Conservation (phyloP, 1,284 basidiomycete species). For the Calocybe gambosa region DNA sequence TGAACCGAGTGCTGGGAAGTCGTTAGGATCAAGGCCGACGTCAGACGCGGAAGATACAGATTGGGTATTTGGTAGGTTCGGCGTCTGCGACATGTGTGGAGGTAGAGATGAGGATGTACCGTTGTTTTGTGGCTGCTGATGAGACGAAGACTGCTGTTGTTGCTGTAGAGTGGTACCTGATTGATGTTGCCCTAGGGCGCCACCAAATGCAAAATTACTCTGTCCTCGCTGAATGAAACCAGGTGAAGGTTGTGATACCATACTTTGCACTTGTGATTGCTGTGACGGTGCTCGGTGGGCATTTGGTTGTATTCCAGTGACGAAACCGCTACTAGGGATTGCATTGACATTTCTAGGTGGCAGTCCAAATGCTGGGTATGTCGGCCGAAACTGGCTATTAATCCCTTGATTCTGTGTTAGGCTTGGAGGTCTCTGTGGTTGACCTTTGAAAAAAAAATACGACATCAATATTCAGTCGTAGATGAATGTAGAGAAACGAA, state of each 20-base stretch:
- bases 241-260: conserved; percentile 58
- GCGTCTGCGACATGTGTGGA: conserved; percentile 48
- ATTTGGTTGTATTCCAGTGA: conserved; percentile 48
- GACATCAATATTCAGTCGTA: conserved; percentile 19
- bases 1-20: conserved; percentile 79
- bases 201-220: conserved; percentile 51
- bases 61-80: conserved; percentile 43
- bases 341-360: conserved; percentile 54
- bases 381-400: conserved; percentile 56
- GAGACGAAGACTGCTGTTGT: conserved; percentile 27
- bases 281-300: conserved; percentile 50
- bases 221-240: conserved; percentile 56
- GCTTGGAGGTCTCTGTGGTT: conserved; percentile 72
- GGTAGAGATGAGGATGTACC: conserved; percentile 44
- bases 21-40: conserved; percentile 76
- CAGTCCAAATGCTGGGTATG: conserved; percentile 57
- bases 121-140: conserved; percentile 38
- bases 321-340: conserved; percentile 41
- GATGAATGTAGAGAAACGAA: conserved; percentile 18
- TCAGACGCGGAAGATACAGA: conserved; percentile 63
- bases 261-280: conserved; percentile 41
- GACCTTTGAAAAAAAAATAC: conserved; percentile 40
- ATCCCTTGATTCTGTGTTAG: conserved; percentile 60
- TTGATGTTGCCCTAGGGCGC: conserved; percentile 47
- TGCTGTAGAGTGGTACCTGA: conserved; percentile 39